phyloP scores from a whole-genome alignment of 805 yeast genomes.

The Saccharomycopsis selenospora region DNA sequence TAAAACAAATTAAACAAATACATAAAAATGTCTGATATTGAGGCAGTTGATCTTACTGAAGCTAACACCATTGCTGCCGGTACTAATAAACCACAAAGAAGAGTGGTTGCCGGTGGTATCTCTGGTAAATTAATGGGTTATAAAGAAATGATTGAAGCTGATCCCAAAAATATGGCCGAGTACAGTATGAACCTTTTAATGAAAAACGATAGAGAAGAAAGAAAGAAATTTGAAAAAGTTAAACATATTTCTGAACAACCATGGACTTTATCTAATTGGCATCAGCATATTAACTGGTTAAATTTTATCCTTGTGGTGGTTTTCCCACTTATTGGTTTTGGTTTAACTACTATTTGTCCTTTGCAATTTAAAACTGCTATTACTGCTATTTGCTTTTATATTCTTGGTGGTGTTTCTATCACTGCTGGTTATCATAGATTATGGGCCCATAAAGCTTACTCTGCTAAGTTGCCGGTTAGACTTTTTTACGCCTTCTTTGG shows the following conservation, averaged over 20 bases:
- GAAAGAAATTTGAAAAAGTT: conserved; percentile 31
- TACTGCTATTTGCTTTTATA: conserved; percentile 46
- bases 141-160: conserved; percentile 57
- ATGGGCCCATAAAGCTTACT: conserved; percentile 70
- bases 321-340: conserved; percentile 51
- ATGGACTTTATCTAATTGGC: conserved; percentile 69
- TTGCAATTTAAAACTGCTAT: conserved; percentile 41
- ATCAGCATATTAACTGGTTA: conserved; percentile 71
- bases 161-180: conserved; percentile 54
- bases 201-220: conserved; percentile 37
- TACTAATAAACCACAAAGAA: conserved; percentile 57
- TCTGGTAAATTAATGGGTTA: conserved; percentile 81
- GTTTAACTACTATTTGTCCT: conserved; percentile 33
- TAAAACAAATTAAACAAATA: too few species aligned
- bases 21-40: conserved; percentile 22
- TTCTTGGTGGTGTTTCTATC: conserved; percentile 62
- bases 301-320: conserved; percentile 57
- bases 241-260: conserved; percentile 70
- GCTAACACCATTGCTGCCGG: conserved; percentile 82
- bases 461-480: conserved; percentile 53
- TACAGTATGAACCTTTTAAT: conserved; percentile 43
- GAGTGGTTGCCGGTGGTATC: conserved; percentile 71
- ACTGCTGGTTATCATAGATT: conserved; percentile 82
- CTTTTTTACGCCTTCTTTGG: conserved; percentile 70
- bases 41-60: conserved; percentile 50